Evolutionary conservation across 768 basidiomycete species (phyloP), one percentile per base, ranked within the genome.

Genomic region (Lactarius evosmus): DNA sequence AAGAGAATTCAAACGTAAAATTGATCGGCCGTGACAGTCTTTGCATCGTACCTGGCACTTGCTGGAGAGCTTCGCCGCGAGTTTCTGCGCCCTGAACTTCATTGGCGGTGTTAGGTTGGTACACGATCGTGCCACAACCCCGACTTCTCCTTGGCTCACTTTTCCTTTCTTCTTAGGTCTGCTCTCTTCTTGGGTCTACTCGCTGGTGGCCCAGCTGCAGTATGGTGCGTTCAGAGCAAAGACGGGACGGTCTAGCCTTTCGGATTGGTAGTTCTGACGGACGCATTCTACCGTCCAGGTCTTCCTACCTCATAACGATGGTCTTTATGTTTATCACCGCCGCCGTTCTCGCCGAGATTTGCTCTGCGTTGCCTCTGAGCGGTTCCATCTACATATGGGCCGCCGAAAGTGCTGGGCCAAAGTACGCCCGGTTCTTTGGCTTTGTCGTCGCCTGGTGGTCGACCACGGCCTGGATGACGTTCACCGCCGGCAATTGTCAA

Each of bases 371-470:
- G 32, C 89, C 91, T 5, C 74, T 94, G 56, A 91, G 89, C 61
- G 94, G 94, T 3, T 95, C 93, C 8, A 95, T 97, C 73, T 96
- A 95, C 74, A 86, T 94, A 55, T 96, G 94, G 94, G 91, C 93
- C 0, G 93, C 93, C 19, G 93, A 93, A 72, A 93, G 92, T 70
- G 94, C 92, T 5, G 94, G 94, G 2, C 87, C 87, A 6, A 92
- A 91, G 69, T 87, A 91, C 70, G 92, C 86, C 2, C 82, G 94
- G 38, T 89, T 95, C 75, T 84, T 93, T 67, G 93, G 92, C 0
- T 93, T 95, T 76, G 74, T 93, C 61, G 93, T 95, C 17, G 93
- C 93, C 33, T 96, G 91, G 89, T 96, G 93, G 93, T 80, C 91
- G 16, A 88, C 87, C 62, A 94, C 93, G 1, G 94, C 93, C n/a